These are phyloP conservation scores for Phallus indusiatus DNA, from an alignment of 768 basidiomycete species.

Conservation along the genomic window DNA sequence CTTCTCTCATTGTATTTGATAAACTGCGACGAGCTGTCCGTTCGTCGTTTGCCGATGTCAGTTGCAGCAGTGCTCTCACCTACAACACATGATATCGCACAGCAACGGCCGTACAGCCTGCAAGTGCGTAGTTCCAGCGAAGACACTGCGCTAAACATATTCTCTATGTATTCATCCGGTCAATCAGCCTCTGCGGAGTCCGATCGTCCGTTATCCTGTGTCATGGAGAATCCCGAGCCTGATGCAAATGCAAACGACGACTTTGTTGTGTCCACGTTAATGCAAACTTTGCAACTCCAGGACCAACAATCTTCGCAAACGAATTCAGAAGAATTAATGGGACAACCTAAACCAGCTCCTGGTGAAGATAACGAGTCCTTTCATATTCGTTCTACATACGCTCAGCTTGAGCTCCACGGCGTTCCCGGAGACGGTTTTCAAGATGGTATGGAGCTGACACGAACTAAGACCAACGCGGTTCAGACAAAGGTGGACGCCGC, in stretches of 20 bases:
- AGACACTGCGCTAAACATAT: conserved; percentile 73
- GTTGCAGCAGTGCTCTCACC: neutral
- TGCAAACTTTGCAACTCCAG: neutral
- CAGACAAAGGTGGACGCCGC: conserved; percentile 42
- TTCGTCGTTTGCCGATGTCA: neutral
- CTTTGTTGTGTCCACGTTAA: neutral
- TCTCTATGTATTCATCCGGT: conserved; percentile 74
- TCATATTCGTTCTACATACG: conserved; percentile 81
- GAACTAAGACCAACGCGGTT: conserved; percentile 53
- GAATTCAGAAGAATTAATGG: neutral
- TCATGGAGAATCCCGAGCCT: neutral
- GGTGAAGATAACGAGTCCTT: conserved; percentile 74
- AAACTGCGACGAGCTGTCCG: neutral
- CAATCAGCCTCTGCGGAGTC: neutral
- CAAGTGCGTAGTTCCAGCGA: conserved; percentile 48
- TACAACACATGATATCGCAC: neutral
- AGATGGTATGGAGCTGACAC: conserved; percentile 88
- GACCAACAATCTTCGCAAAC: neutral
- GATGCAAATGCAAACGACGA: neutral
- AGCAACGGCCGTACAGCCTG: neutral
- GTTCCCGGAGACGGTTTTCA: conserved; percentile 93
- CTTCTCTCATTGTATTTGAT: neutral
- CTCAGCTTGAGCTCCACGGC: conserved; percentile 79
- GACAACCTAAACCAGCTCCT: neutral
- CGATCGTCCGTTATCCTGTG: neutral